Evolutionary conservation across 768 basidiomycete genomes (phyloP), one percentile per base, ranked within the genome.

Genomic region (Nidularia sp.): DNA sequence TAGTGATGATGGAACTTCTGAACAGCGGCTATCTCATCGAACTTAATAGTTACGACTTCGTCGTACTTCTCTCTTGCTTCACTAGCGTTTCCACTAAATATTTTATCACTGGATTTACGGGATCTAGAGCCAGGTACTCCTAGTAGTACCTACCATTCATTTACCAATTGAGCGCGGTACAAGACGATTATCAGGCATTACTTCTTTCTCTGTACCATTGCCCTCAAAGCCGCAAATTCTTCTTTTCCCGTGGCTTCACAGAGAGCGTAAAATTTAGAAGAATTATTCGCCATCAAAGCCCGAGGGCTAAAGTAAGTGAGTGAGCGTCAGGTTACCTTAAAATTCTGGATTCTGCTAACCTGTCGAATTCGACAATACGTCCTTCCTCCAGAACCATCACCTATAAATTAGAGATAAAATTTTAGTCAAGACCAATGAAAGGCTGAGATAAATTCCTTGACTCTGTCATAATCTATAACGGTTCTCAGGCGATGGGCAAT

Each of bases 401-500:
- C 18, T 18, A 18, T 1, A 18, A 18, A 18, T 18, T 18, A 18
- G 18, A 18, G 18, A 18, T 18, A 18, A 18, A 18, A 18, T 18
- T 1, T 18, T 18, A 18, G 18, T 18, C 18, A 18, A 18, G 18
- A 18, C 18, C 18, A 18, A 18, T 18, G 1, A 18, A 18, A 18
- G 18, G 18, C 18, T 18, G 18, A 18, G 18, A 18, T 18, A 18
- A 18, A 18, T 18, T 18, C 18, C 18, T 18, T 81, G 42, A 90
- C 82, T 88, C 85, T 77, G 63, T 92, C 85, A 59, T 91, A 93
- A 60, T 92, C 89, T 52, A 93, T 90, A 44, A 89, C 85, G 1
- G 87, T 88, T 7, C 85, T 78, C 51, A 90, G 71, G 5, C 87
- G 81, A 67, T 93, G 91, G n/a, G 90, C 91, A 50, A 93, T 91